These are phyloP conservation scores for Dianthus caryophyllus DNA, from an alignment of 148 eudicot genomes.

Conservation along the genomic window DNA sequence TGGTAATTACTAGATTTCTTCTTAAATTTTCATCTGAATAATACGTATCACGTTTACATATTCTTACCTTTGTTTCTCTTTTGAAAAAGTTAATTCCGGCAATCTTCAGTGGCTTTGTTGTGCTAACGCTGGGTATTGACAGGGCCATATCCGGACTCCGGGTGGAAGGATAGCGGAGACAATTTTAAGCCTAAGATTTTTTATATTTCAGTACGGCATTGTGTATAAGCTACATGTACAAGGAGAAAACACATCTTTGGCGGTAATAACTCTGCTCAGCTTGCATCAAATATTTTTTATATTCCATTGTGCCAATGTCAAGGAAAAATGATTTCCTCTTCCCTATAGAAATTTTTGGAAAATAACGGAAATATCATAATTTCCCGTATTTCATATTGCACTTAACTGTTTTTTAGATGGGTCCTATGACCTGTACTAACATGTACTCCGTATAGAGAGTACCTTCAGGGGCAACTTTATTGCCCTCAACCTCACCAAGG, in stretches of 20 bases:
- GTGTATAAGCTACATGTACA: conserved; percentile 81
- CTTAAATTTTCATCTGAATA: background rate
- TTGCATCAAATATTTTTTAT: background rate
- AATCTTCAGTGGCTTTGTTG: conserved; percentile 7
- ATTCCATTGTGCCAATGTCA: background rate
- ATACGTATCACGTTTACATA: background rate
- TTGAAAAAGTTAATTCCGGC: background rate
- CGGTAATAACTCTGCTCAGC: conserved; percentile 43
- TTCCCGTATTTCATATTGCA: background rate
- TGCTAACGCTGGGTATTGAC: conserved; percentile 28
- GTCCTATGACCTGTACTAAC: background rate
- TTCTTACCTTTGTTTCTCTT: background rate
- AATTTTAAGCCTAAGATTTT: conserved; percentile 85
- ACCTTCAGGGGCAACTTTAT: background rate
- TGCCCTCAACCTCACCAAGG: background rate
- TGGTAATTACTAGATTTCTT: conserved; percentile 40
- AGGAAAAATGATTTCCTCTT: background rate
- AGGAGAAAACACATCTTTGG: conserved; percentile 64
- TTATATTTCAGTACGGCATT: conserved; percentile 90
- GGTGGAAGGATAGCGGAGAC: conserved; percentile 83
- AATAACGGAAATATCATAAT: too few relatives aligned
- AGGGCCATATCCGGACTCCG: conserved; percentile 80
- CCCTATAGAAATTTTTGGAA: background rate
- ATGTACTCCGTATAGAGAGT: background rate
- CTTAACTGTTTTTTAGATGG: background rate